Base-by-base conservation (phyloP, 768 basidiomycete genomes). In the Podaxis sp. region DNA sequence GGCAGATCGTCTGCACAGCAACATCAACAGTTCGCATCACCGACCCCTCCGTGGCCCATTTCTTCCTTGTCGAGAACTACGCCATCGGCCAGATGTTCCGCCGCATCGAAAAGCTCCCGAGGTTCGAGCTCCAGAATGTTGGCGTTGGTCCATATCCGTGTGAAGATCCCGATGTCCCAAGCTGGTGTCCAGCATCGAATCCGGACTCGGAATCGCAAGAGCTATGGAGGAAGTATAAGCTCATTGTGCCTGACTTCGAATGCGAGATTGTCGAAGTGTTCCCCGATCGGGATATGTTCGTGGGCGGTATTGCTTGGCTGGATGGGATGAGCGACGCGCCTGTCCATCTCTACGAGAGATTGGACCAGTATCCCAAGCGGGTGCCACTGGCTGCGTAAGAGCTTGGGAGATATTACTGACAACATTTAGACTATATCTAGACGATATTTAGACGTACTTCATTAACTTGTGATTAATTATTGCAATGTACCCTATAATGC, bases 251-350 rank as follows among this genome's bases (percentile, higher is more conserved):
- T 24, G 82, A 84, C 19, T 85, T 90, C 69, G 77, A 82, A 55
- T 85, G 86, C 67, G 85, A 88, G 64, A 90, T 91, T 54, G 69
- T 85, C 63, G 89, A 90, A 66, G 83, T 86, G 4, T 91, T 90
- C 69, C 84, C 86, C 0, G 82, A 84, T 47, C 71, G 89, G 40
- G 80, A 84, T 11, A 90, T 91, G 88, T 90, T 90, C 66, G 64
- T 74, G 12, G 70, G 68, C 2, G 84, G 84, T 15, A 80, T 82
- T 37, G 70, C 74, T 8, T 89, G 88, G 88, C 74, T 89, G 12
- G 72, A 75, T 11, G 75, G n/a, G 17, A 33, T 52, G 25, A 17
- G 41, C 17, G 8, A n/a, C 13, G 41, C n/a, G 41, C 41, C 41
- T 15, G 41, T 43, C 0, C 41, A 43, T 43, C 5, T 43, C 17